Evolutionary conservation across 148 eudicot species (phyloP), one percentile per base, ranked within the genome.

Genomic region (Rhododendron ferrugineum): DNA sequence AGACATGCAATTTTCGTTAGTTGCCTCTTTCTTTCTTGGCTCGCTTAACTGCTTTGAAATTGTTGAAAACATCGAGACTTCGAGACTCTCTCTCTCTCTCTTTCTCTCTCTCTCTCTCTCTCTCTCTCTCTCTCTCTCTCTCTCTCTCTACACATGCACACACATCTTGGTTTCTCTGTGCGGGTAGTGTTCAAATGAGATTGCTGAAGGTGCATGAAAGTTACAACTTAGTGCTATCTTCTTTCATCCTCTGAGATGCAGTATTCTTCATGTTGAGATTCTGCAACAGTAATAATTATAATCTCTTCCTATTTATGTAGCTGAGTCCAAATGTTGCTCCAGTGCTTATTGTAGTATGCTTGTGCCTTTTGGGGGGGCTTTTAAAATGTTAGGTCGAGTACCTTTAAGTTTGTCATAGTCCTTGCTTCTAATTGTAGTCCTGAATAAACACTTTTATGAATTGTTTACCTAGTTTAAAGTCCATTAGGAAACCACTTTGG

Each of bases 91-190:
- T n/a, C n/a, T n/a, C n/a, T n/a, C n/a, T n/a, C n/a, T n/a, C n/a
- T n/a, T n/a, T n/a, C 80, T 15, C 79, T 75, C 79, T 77, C 80
- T 76, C 54, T 78, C 54, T 79, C 32, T 49, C 58, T 49, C 16
- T 79, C 62, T 30, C 32, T n/a, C n/a, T n/a, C 80, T 15, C 79
- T 75, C 79, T 77, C 80, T 76, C 54, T 78, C 54, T 79, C 32
- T 49, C 58, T 49, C 16, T 79, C 62, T 30, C 32, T n/a, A 1
- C 68, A 1, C 68, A 6, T 11, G 0, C 28, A 23, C 68, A 62
- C 28, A 23, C 28, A 62, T 62, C 32, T 47, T 26, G 62, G 30
- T 50, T 49, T 79, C 22, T 78, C 34, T 20, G 8, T 28, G 13
- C 14, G 36, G 77, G 0, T 34, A 32, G 14, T 34, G 20, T 11